Conservation (phyloP, 768 basidiomycete species). For the Lactarius deliciosus region DNA sequence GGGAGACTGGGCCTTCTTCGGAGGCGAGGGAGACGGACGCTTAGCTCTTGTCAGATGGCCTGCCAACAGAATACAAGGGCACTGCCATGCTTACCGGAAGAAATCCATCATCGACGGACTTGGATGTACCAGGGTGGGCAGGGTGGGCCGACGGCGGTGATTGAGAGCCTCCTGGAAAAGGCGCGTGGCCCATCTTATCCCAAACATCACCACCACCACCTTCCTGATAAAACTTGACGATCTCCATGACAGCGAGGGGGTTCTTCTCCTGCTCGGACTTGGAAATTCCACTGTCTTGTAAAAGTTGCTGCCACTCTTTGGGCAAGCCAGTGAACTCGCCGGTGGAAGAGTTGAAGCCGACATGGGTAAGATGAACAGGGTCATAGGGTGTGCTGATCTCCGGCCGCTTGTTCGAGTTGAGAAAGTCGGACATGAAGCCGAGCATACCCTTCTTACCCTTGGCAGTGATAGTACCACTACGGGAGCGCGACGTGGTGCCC, state of each 20-base stretch:
- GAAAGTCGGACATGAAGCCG: conserved; percentile 67
- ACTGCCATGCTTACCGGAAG: conserved; percentile 49
- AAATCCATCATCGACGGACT: conserved; percentile 49
- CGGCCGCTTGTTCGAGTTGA: conserved; percentile 70
- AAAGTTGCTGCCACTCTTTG: conserved; percentile 97
- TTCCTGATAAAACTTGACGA: conserved; percentile 98
- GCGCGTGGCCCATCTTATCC: conserved; percentile 70
- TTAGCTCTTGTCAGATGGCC: conserved; percentile 26
- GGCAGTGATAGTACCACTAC: conserved; percentile 43
- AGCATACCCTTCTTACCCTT: conserved; percentile 64
- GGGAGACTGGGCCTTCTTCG: conserved; percentile 41
- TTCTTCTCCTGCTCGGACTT: conserved; percentile 95
- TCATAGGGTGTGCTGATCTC: conserved; percentile 99
- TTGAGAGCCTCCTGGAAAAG: conserved; percentile 31
- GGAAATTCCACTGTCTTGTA: conserved; percentile 95
- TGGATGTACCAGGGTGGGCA: conserved; percentile 32
- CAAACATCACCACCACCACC: conserved; percentile 73
- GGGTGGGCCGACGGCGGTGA: conserved; percentile 21
- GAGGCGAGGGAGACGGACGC: conserved; percentile 44
- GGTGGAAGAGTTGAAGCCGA: conserved; percentile 98
- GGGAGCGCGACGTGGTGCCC: conserved; percentile 39
- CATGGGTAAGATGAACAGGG: conserved; percentile 98
- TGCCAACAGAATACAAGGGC: conserved; percentile 14
- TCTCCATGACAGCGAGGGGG: conserved; percentile 97
- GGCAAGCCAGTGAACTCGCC: conserved; percentile 98